Conservation (phyloP, 2,329 filamentous ascomycete species). For the Pseudophaeomoniella oleicola region DNA sequence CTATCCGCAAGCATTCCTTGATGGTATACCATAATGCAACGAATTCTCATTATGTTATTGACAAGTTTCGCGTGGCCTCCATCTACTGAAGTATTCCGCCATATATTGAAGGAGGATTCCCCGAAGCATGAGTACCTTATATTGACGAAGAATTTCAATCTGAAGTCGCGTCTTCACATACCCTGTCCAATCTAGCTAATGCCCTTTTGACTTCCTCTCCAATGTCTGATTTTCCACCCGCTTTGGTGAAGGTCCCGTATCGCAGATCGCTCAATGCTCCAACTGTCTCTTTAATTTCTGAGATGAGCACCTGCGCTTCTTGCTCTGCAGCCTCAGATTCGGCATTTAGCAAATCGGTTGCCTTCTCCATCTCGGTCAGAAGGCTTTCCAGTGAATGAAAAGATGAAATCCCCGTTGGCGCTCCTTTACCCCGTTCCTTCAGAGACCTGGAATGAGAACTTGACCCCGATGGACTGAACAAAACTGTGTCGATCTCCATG, state of each 20-base stretch:
- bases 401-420: too few species aligned
- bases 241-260: constrained; percentile 50
- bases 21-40: too few species aligned
- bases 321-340: constrained; percentile 53
- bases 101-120: too few species aligned
- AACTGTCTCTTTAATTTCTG: constrained; percentile 50
- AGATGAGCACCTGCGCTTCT: constrained; percentile 46
- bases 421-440: background rate
- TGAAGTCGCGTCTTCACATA: too few species aligned
- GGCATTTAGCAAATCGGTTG: constrained; percentile 48
- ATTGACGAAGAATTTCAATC: too few species aligned
- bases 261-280: constrained; percentile 67
- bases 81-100: too few species aligned
- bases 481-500: background rate
- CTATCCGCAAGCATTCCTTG: too few species aligned
- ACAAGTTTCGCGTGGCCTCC: too few species aligned
- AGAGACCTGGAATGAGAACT: background rate
- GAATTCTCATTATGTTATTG: too few species aligned
- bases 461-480: background rate
- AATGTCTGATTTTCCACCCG: background rate
- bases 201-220: constrained; percentile 5
- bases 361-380: constrained; percentile 53
- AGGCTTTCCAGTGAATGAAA: constrained; percentile 50
- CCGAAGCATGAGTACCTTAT: too few species aligned
- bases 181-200: constrained; percentile 4